Evolutionary conservation across 805 yeast genomes (phyloP).

Genomic region (Metschnikowia noctiluminum): DNA sequence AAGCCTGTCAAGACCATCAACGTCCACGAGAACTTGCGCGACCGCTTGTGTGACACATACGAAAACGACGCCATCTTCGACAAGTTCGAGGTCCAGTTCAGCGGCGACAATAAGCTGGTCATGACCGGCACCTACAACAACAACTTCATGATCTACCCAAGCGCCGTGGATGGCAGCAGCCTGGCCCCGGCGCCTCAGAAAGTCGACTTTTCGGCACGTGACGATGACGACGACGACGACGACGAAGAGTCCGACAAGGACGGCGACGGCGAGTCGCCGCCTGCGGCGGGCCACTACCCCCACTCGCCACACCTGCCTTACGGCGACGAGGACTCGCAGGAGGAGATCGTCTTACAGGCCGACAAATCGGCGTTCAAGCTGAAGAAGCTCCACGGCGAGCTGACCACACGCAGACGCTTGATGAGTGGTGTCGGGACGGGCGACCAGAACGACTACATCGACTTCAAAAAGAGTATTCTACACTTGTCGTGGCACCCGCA

Average conservation of each 20-base stretch:
- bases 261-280: conserved; percentile 28
- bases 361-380: conserved; percentile 94
- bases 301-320: conserved; percentile 32
- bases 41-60: conserved; percentile 91
- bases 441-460: conserved; percentile 70
- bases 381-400: conserved; percentile 50
- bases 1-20: conserved; percentile 92
- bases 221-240: conserved; percentile 37
- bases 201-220: conserved; percentile 10
- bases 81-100: conserved; percentile 93
- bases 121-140: conserved; percentile 98
- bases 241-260: conserved; percentile 28
- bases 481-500: conserved; percentile 98
- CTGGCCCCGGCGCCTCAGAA: conserved; percentile 5
- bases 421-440: conserved; percentile 49
- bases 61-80: conserved; percentile 98
- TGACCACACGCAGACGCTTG: conserved; percentile 46
- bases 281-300: conserved; percentile 25
- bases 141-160: conserved; percentile 94
- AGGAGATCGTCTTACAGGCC: conserved; percentile 85
- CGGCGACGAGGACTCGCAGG: conserved; percentile 35
- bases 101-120: conserved; percentile 87
- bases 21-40: conserved; percentile 92
- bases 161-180: conserved; percentile 46
- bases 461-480: conserved; percentile 89